Evolutionary conservation across 768 basidiomycete species (phyloP).

Genomic region (Tylopilus sp.): DNA sequence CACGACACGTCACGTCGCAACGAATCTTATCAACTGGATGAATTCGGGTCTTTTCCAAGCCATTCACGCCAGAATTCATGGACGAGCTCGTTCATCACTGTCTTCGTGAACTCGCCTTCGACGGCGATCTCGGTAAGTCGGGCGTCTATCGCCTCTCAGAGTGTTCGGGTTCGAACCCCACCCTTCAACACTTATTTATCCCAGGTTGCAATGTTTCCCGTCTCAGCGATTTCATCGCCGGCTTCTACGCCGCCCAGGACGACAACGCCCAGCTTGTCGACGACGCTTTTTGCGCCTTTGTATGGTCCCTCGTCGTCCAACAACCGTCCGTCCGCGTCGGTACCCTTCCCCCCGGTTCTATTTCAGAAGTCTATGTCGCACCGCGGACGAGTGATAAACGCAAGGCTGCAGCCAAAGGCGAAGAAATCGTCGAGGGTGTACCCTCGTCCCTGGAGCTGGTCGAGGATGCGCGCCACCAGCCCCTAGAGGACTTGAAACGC

Average conservation of each 20-base stretch:
- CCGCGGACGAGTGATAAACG: slow-evolving; percentile 66
- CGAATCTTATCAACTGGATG: slow-evolving; percentile 3
- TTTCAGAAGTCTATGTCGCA: slow-evolving; percentile 73
- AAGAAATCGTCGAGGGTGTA: slow-evolving; percentile 40
- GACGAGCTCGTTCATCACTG: slow-evolving; percentile 85
- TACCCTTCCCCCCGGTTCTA: slow-evolving; percentile 52
- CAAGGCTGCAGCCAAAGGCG: slow-evolving; percentile 59
- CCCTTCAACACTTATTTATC: slow-evolving; percentile 24
- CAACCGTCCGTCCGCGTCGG: slow-evolving; percentile 79
- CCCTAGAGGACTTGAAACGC: slow-evolving; percentile 53
- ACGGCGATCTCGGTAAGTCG: slow-evolving; percentile 84
- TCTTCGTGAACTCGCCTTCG: slow-evolving; percentile 83
- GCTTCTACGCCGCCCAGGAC: slow-evolving; percentile 51
- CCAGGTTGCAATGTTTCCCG: slow-evolving; percentile 75
- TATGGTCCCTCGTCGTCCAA: slow-evolving; percentile 77
- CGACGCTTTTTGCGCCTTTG: slow-evolving; percentile 71
- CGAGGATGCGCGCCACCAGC: slow-evolving; percentile 49
- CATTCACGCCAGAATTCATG: too few relatives aligned
- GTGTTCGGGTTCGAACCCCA: slow-evolving; percentile 45
- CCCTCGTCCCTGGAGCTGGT: slow-evolving; percentile 51
- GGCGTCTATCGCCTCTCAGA: background rate
- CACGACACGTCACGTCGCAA: background rate
- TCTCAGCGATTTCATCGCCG: slow-evolving; percentile 63
- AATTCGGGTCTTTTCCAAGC: background rate
- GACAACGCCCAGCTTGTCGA: slow-evolving; percentile 58